These are phyloP conservation scores for Trichoderma asperellum DNA, from an alignment of 2,329 filamentous ascomycete species.

Conservation along the genomic window DNA sequence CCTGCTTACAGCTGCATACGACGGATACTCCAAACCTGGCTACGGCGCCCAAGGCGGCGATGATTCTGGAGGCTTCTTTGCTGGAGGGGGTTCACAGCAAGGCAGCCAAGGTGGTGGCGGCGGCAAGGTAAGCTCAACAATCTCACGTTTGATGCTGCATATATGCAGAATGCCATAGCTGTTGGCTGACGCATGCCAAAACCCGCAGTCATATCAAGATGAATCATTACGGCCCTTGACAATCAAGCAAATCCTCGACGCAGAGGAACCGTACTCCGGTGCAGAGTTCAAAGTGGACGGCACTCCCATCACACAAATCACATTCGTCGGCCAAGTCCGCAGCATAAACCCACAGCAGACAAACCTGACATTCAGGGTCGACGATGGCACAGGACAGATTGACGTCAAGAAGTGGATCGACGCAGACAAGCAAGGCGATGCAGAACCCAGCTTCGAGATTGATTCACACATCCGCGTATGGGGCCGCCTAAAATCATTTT, in stretches of 20 bases:
- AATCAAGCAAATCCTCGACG: conserved; percentile 90
- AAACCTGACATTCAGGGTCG: conserved; percentile 88
- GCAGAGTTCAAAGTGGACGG: conserved; percentile 85
- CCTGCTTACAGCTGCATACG: conserved; percentile 52
- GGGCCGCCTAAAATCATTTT: conserved; percentile 82
- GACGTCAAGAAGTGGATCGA: conserved; percentile 91
- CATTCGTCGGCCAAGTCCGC: conserved; percentile 89
- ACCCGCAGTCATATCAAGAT: conserved; percentile 64
- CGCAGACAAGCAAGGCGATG: conserved; percentile 56
- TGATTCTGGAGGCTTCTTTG: conserved; percentile 65
- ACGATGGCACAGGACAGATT: conserved; percentile 90
- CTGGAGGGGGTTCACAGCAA: conserved; percentile 59
- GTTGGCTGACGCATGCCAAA: conserved; percentile 4
- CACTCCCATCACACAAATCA: conserved; percentile 69
- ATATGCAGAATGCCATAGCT: background rate
- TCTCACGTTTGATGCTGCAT: background rate
- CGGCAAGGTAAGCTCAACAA: conserved; percentile 45
- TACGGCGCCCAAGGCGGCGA: conserved; percentile 62
- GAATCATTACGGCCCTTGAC: conserved; percentile 92
- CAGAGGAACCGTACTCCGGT: conserved; percentile 71
- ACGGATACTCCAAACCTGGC: conserved; percentile 50
- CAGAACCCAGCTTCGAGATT: conserved; percentile 62
- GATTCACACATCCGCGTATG: conserved; percentile 85
- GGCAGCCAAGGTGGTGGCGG: conserved; percentile 57
- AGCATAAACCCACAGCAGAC: conserved; percentile 84